Evolutionary conservation across 371 early-diverging fungal genomes (phyloP), one percentile per base, ranked within the genome.

Genomic region (Coemansia sp.): DNA sequence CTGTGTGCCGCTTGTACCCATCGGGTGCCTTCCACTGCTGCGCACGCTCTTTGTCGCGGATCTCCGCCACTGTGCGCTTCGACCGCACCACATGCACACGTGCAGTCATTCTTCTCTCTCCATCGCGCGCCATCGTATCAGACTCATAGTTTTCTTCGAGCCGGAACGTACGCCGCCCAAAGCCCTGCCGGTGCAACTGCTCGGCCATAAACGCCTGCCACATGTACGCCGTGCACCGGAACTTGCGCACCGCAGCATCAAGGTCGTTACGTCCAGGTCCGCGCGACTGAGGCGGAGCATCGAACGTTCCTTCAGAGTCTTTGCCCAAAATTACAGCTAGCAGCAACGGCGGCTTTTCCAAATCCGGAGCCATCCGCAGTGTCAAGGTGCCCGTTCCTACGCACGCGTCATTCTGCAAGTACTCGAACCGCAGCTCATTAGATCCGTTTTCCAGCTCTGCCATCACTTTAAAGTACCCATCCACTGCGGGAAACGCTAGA

Each of bases 171-270:
- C 90, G 83, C 52, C 87, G 80, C 0, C 86, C 86, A 75, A 83
- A 84, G 21, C 86, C 90, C 40, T 84, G 75, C 4, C 88, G 84
- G 64, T 84, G 64, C 84, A 90, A 82, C 75, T 90, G 89, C 65
- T 90, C 90, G 8, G 88, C 84, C 51, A 84, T 84, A 66, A 87
- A 90, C 0, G 89, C 90, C 71, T 90, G 90, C 90, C 90, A 90
- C 67, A 90, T 68, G 66, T 90, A 90, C 1, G 83, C 90, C 5
- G 86, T 84, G 72, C 85, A 84, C 3, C 88, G 75, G 25, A 89
- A 69, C 59, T 88, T 88, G 57, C 80, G 78, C 6, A 82, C 68
- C 0, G 88, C 88, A 3, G 83, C 66, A 0, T 81, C 82, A 6
- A 89, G 42, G 5, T 80, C 82, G 69, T 85, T 82, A n/a, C 82